Base-by-base conservation (phyloP, 2,329 filamentous ascomycete species). In the Fusarium buxicola region DNA sequence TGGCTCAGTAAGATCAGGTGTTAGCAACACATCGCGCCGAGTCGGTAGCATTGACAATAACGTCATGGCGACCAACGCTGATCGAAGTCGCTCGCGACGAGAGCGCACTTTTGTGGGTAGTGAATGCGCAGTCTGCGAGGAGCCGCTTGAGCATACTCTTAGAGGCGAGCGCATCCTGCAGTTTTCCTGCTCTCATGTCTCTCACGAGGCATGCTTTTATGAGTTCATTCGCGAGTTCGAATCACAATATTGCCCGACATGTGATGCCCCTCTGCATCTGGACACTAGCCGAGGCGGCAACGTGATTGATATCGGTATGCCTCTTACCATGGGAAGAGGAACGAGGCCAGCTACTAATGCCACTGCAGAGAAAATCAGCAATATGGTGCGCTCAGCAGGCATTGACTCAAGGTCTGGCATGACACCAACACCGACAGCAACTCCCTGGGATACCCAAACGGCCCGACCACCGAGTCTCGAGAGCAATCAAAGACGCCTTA, bases 181-280 rank as follows among this genome's bases (percentile, higher is more conserved):
- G 75, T 95, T 99, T 72, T 96, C 94, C 7, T 99, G 95, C 78
- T 87, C 89, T n/a, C 95, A 99, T 77, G 94, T 99, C 58, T 93
- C 94, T 10, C 95, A 99, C 75, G 95, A 98, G 77, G 95, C 94
- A 31, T 99, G 95, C 78, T 98, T 99, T 75, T 98, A 98, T 79
- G 95, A 99, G 77, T 97, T 96, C 74, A 96, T 99, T 70, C 91
- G 92, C 72, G 94, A 97, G 73, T 91, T 94, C 57, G 94, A 98
- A 68, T 92, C 92, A 49, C 93, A 98, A 72, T 94, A 92, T 72
- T 99, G 95, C 78, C 95, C 95, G 25, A 91, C 92, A 65, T 99
- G 95, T 78, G 91, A 97, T 81, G 91, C 94, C 64, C 93, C 95
- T 16, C 80, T 99, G 48, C 92, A 94, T 61, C 82, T 99, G 38